Evolutionary conservation across 352 stramenopile genomes (phyloP).

Genomic region (Salisapilia sapeloensis): DNA sequence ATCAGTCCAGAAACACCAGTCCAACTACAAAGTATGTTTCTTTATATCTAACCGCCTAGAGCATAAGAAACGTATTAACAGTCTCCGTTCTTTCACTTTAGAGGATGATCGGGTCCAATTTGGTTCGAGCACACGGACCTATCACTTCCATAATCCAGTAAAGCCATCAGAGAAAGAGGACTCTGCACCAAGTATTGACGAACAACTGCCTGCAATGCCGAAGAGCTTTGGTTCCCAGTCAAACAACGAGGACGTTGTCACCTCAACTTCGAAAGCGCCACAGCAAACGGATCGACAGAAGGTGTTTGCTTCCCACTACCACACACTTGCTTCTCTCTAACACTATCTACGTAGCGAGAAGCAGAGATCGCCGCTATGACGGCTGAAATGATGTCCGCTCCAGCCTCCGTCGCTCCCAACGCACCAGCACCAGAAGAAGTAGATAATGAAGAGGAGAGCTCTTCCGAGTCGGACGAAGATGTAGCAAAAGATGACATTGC

Average conservation of each 20-base stretch:
- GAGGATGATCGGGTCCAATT: conserved; percentile 36
- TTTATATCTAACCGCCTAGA: background rate
- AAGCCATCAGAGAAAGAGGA: conserved; percentile 1
- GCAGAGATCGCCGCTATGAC: conserved; percentile 56
- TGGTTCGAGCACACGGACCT: conserved; percentile 40
- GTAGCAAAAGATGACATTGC: conserved; percentile 32
- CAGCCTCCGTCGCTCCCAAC: conserved; percentile 4
- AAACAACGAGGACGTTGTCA: too few relatives aligned
- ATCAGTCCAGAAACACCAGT: conserved; percentile 27
- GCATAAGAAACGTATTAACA: background rate
- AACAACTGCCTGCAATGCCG: conserved; percentile 8
- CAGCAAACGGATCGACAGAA: too few relatives aligned
- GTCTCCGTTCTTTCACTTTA: conserved; percentile 2
- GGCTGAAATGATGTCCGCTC: conserved; percentile 42
- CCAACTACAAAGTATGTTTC: conserved; percentile 14
- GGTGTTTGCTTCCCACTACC: too few relatives aligned
- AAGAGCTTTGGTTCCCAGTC: conserved; percentile 27
- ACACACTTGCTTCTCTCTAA: too few relatives aligned
- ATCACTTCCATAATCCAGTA: conserved; percentile 18
- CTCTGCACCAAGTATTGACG: conserved; percentile 2
- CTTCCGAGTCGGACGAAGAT: conserved; percentile 11
- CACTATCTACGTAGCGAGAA: conserved; percentile 34
- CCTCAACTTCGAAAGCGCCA: too few relatives aligned
- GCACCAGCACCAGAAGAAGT: conserved; percentile 4
- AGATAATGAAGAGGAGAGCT: conserved; percentile 4